Percentiles rank a stretch among this genome's conserved stretches.
These are phyloP conservation scores for Botrytis squamosa DNA, from an alignment of 2,329 filamentous ascomycete species.

Conservation along the genomic window DNA sequence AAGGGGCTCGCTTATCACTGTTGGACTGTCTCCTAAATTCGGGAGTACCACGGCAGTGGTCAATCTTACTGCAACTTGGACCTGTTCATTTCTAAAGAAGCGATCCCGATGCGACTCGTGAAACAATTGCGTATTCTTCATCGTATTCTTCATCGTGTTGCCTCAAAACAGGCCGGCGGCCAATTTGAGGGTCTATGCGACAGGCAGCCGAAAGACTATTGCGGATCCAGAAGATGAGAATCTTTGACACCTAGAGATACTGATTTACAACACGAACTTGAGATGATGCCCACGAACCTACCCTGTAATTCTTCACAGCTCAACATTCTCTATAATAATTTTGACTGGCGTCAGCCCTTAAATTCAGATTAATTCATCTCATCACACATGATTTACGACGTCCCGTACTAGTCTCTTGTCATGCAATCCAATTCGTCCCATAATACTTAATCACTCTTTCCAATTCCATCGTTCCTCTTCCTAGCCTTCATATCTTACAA, in stretches of 20 bases:
- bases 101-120: too few species aligned
- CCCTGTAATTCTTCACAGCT: not conserved
- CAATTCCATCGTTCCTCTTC: not conserved
- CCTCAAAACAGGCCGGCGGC: not conserved
- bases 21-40: not conserved
- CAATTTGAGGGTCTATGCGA: not conserved
- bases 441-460: not conserved
- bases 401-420: not conserved
- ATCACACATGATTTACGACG: not conserved
- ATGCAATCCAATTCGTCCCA: not conserved
- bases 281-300: not conserved
- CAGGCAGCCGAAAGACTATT: not conserved
- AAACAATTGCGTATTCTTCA: too few species aligned
- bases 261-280: not conserved
- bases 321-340: not conserved
- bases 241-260: not conserved
- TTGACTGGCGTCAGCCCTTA: not conserved
- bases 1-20: slow-evolving; percentile 8
- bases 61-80: not conserved
- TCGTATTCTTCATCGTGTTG: not conserved
- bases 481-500: too few species aligned
- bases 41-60: not conserved
- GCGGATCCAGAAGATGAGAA: not conserved
- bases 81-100: not conserved
- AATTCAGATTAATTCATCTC: too few species aligned